Base-by-base conservation (phyloP, 2,329 filamentous ascomycete genomes). In the Neofusicoccum kwambonambiense region DNA sequence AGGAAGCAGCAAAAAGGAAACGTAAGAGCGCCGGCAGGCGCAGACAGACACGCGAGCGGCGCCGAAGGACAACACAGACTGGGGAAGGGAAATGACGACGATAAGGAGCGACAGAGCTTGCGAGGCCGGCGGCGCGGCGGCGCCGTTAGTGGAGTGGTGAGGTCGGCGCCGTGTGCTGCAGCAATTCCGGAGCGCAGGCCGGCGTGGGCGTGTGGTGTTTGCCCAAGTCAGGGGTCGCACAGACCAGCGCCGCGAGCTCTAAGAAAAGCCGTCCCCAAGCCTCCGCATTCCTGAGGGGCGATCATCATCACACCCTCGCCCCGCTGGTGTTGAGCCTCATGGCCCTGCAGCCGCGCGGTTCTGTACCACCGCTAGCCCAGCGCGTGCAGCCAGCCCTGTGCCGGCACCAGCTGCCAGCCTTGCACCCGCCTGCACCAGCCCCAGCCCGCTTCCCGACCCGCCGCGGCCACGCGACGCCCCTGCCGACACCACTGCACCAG, bases 191-290 rank as follows among this genome's bases (percentile, higher is more conserved):
- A 44, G 35, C 54, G 39, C 39, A 44, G 39, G 22, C 54, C 54
- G 54, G 42, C 56, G 42, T 44, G 31, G 31, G 56, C 42, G 41
- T 47, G 56, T 60, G 56, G 56, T 60, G 56, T 60, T 60, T 41
- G 56, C 56, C n/a, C 41, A 39, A 37, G 42, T 60, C 56, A 60
- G 56, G 56, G 56, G 56, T 60, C 42, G 56, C 56, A 60, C 56
- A 39, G 56, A 19, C 56, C 56, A 17, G n/a, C 8, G 4, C 17
- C 15, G 3, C 41, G 7, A 44, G 12, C 15, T 44, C n/a, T 7
- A 60, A 22, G 31, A n/a, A 47, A 47, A 60, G 42, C 35, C 3
- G 37, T 39, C 41, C 41, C 42, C 17, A 47, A 35, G 42, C 56
- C 56, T 60, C 56, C 56, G 56, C 56, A 60, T 60, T 60, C 47